Conservation (phyloP, 2,329 filamentous ascomycete species). For the Calonectria pteridis region DNA sequence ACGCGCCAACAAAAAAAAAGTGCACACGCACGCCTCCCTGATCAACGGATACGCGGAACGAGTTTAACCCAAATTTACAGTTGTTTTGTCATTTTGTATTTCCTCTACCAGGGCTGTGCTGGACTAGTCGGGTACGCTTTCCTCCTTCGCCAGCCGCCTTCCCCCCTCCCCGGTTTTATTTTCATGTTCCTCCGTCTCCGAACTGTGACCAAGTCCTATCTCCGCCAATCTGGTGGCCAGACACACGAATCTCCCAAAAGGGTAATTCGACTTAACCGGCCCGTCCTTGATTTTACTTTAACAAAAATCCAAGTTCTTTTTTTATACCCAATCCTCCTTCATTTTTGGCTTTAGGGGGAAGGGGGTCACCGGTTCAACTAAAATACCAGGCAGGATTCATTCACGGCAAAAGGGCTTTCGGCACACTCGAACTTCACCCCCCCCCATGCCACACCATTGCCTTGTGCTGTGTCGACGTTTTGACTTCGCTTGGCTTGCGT, state of each 20-base stretch:
- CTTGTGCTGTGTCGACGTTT: not conserved
- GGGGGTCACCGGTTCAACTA: not conserved
- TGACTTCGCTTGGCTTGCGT: conserved; percentile 3
- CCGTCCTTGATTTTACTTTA: not conserved
- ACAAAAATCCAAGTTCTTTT: not conserved
- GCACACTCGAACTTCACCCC: not conserved
- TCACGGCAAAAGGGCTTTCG: not conserved
- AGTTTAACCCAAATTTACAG: not conserved
- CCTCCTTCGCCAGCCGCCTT: too few relatives aligned
- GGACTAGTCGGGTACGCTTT: not conserved
- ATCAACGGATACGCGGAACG: not conserved
- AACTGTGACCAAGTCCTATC: not conserved
- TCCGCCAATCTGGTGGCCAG: not conserved
- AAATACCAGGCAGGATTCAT: not conserved
- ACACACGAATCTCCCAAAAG: not conserved
- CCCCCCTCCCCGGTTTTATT: not conserved
- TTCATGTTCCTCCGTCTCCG: not conserved
- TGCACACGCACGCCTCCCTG: not conserved
- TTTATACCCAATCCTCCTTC: not conserved
- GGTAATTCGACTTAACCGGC: not conserved
- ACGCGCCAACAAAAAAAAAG: too few relatives aligned
- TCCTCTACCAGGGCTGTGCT: not conserved
- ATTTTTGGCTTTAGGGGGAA: not conserved
- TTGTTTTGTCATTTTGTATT: not conserved
- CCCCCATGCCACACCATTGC: not conserved